phyloP scores from a whole-genome alignment of 106 monocot genomes.

The Apostasia ramifera region DNA sequence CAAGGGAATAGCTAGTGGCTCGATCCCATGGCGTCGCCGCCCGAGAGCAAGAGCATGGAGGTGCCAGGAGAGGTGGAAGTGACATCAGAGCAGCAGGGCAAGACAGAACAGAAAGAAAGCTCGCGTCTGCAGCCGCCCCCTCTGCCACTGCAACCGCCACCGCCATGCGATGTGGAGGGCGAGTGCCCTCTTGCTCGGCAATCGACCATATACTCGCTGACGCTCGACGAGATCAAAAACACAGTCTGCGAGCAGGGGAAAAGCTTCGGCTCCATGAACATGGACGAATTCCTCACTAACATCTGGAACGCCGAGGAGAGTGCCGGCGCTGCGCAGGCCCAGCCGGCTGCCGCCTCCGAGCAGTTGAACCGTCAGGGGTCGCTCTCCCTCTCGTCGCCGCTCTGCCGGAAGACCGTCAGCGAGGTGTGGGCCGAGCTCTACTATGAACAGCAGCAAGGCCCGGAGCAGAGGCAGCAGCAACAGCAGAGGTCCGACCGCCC shows the following conservation, averaged over 20 bases:
- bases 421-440: constrained; percentile 54
- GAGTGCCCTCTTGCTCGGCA: constrained; percentile 20
- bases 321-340: neutral
- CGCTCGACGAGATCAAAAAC: constrained; percentile 53
- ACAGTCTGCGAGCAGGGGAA: constrained; percentile 54
- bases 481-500: too few species aligned
- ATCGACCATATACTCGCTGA: constrained; percentile 39
- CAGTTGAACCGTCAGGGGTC: constrained; percentile 36
- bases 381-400: constrained; percentile 27
- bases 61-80: constrained; percentile 26
- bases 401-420: constrained; percentile 47
- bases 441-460: neutral
- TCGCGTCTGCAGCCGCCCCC: too few species aligned
- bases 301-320: constrained; percentile 54
- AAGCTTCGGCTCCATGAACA: constrained; percentile 62
- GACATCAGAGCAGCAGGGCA: constrained; percentile 14
- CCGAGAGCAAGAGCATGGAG: constrained; percentile 14
- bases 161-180: neutral
- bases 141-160: neutral
- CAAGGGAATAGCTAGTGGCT: neutral
- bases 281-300: constrained; percentile 61
- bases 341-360: neutral
- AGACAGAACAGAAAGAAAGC: neutral
- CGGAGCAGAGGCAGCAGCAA: neutral
- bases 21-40: constrained; percentile 5